phyloP scores from a whole-genome alignment of 2,329 filamentous ascomycete species.

The Nemania sp. region DNA sequence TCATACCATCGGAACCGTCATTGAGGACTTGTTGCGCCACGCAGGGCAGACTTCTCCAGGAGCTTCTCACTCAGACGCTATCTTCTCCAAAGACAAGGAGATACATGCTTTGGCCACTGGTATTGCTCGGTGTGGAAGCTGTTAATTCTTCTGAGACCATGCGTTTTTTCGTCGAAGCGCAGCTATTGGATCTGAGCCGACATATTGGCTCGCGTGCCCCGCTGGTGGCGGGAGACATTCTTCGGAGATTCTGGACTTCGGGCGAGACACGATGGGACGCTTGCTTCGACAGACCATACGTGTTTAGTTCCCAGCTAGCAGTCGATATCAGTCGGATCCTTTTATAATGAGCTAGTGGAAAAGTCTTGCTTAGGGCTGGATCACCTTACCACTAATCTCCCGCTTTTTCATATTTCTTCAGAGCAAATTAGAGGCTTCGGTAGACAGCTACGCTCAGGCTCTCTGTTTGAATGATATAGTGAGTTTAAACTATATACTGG shows the following conservation, averaged over 20 bases:
- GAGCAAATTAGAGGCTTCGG: not conserved
- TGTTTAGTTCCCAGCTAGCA: constrained; percentile 8
- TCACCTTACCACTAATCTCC: no score
- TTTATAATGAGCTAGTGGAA: not conserved
- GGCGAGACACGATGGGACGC: constrained; percentile 4
- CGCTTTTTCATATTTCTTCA: no score
- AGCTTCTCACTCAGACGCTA: not conserved
- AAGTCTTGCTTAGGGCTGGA: no score
- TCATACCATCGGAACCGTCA: not conserved
- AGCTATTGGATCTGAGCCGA: not conserved
- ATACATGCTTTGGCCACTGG: constrained; percentile 2
- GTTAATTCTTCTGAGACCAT: not conserved
- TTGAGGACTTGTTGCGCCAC: not conserved
- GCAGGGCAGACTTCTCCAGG: constrained; percentile 1
- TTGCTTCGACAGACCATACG: constrained; percentile 4
- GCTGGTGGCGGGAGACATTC: not conserved
- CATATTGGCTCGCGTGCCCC: not conserved
- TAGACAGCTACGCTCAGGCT: not conserved
- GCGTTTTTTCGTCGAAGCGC: not conserved
- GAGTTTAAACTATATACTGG: not conserved
- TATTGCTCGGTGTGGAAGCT: not conserved
- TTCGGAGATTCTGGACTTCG: not conserved
- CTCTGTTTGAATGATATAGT: not conserved
- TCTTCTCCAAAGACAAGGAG: constrained; percentile 2
- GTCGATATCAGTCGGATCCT: constrained; percentile 1